Evolutionary conservation across 176 grass and related monocot species (phyloP).

Genomic region (Triticum turgidum): DNA sequence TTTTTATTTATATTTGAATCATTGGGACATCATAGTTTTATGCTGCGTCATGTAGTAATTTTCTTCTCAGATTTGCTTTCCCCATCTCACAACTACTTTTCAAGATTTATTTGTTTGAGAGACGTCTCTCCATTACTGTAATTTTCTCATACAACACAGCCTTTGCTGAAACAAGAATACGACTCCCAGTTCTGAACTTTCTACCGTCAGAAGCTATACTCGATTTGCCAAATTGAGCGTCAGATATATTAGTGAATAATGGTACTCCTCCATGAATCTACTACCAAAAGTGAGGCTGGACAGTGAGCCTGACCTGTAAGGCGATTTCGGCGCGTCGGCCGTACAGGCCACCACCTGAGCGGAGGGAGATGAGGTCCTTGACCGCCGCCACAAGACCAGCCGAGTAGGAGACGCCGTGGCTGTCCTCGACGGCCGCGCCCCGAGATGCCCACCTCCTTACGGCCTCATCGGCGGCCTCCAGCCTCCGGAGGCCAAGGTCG

Average conservation of each 20-base stretch:
- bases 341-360: neutral
- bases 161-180: neutral
- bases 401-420: neutral
- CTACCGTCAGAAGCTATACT: too few species aligned
- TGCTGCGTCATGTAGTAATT: too few species aligned
- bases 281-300: neutral
- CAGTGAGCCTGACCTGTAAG: neutral
- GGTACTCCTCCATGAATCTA: too few species aligned
- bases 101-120: neutral
- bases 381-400: neutral
- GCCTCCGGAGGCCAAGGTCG: neutral
- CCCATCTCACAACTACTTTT: neutral
- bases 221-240: too few species aligned
- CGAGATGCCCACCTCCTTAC: neutral
- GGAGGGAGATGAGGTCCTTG: neutral
- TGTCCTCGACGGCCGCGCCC: neutral
- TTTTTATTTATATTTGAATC: too few species aligned
- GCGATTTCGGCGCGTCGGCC: neutral
- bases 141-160: neutral
- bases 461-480: conserved; percentile 11
- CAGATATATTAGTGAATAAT: too few species aligned
- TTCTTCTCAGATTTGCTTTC: too few species aligned
- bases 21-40: too few species aligned
- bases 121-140: neutral
- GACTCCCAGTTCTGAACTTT: neutral